Conservation (phyloP, 768 basidiomycete species). For the Termitomyces sp. region DNA sequence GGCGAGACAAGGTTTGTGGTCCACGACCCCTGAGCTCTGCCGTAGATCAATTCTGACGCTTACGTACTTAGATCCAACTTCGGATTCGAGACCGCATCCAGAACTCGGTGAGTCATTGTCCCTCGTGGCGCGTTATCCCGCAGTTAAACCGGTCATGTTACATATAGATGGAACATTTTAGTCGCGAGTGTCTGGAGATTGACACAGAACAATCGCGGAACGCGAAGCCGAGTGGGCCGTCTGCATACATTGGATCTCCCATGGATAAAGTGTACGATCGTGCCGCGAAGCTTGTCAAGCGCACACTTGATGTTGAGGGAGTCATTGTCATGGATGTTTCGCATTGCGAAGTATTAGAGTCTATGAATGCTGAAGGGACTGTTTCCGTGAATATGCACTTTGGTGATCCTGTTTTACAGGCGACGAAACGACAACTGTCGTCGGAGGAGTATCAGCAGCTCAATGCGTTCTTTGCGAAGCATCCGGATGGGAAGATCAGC, state of each 20-base stretch:
- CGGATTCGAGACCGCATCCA: constrained; percentile 90
- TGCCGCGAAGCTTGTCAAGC: constrained; percentile 85
- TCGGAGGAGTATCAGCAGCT: constrained; percentile 71
- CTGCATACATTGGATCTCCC: constrained; percentile 32
- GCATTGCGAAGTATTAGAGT: constrained; percentile 82
- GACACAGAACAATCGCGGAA: constrained; percentile 49
- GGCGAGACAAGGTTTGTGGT: constrained; percentile 76
- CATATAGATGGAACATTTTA: constrained; percentile 87
- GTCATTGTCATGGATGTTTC: constrained; percentile 91
- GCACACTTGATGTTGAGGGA: constrained; percentile 89
- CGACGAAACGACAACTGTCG: constrained; percentile 50
- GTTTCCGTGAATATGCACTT: constrained; percentile 69
- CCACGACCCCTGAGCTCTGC: background rate
- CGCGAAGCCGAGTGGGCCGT: constrained; percentile 26
- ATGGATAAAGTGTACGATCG: constrained; percentile 91
- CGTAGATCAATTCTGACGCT: background rate
- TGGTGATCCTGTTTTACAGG: constrained; percentile 49
- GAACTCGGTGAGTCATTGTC: constrained; percentile 53
- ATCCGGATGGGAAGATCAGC: constrained; percentile 82
- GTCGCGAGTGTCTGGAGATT: constrained; percentile 89
- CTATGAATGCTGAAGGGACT: constrained; percentile 51
- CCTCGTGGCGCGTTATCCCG: background rate
- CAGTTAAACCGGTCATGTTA: background rate
- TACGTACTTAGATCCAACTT: constrained; percentile 63
- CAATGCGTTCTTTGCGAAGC: constrained; percentile 68